Conservation (phyloP, 495 filamentous ascomycete genomes). For the Penicillium nucicola region DNA sequence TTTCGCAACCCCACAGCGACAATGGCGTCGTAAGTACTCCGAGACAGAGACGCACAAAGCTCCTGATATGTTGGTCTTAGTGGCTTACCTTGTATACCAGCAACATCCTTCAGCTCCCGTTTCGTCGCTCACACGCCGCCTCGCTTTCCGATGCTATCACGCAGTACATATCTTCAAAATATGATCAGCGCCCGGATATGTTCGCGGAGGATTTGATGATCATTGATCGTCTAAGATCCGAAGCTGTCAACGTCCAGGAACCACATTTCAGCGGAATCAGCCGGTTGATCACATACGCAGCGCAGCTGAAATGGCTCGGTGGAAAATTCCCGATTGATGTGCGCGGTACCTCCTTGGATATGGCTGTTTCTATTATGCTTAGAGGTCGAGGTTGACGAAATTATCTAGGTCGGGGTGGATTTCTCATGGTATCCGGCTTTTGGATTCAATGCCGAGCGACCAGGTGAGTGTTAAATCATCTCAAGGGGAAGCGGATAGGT, state of each 20-base stretch:
- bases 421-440: slow-evolving; percentile 95
- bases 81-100: slow-evolving; percentile 14
- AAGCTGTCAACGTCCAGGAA: slow-evolving; percentile 83
- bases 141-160: slow-evolving; percentile 79
- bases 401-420: slow-evolving; percentile 77
- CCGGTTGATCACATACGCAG: slow-evolving; percentile 85
- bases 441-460: slow-evolving; percentile 80
- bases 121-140: slow-evolving; percentile 76
- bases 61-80: background rate
- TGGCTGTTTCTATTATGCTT: background rate
- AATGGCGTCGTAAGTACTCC: slow-evolving; percentile 44
- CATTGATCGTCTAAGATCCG: slow-evolving; percentile 76
- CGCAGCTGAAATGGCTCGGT: slow-evolving; percentile 88
- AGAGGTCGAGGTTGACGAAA: background rate
- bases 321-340: slow-evolving; percentile 98
- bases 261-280: slow-evolving; percentile 85
- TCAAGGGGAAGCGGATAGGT: background rate
- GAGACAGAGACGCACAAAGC: background rate
- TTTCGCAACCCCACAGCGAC: slow-evolving; percentile 17
- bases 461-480: slow-evolving; percentile 40
- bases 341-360: slow-evolving; percentile 25
- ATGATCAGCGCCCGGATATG: slow-evolving; percentile 99
- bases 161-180: slow-evolving; percentile 96
- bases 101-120: slow-evolving; percentile 68
- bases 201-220: slow-evolving; percentile 84